A percentile compares a stretch with the other conserved stretches of the same genome.
Conservation (phyloP, 2,329 filamentous ascomycete species). For the Fusarium virguliforme region DNA sequence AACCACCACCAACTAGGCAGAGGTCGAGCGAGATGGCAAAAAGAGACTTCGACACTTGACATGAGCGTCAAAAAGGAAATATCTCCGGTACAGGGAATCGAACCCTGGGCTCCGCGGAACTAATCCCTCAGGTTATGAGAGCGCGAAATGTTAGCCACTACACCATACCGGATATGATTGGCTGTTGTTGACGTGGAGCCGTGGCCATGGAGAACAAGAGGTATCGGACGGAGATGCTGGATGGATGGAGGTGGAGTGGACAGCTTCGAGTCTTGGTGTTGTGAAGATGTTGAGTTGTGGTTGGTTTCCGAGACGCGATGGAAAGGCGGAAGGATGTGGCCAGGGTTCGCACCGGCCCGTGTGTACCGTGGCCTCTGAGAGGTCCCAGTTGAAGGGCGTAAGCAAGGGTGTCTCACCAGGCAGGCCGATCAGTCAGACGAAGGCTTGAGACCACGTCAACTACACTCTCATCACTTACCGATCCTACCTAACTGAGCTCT, state of each 20-base stretch:
- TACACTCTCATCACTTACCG: not conserved
- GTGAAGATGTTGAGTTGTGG: not conserved
- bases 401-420: not conserved
- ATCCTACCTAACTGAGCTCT: too few relatives aligned
- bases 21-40: too few relatives aligned
- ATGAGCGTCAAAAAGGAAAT: too few relatives aligned
- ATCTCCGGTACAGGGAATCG: constrained; percentile 50
- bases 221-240: not conserved
- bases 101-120: constrained; percentile 50
- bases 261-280: not conserved
- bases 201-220: not conserved
- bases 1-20: too few relatives aligned
- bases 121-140: constrained; percentile 40
- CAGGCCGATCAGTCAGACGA: not conserved
- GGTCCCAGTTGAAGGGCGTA: not conserved
- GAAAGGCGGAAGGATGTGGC: constrained; percentile 1
- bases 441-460: not conserved
- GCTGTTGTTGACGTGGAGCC: not conserved
- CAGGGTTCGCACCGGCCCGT: not conserved
- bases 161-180: constrained; percentile 49
- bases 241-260: not conserved
- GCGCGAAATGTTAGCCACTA: constrained; percentile 48
- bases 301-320: not conserved
- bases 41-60: too few relatives aligned
- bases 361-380: not conserved